Base-by-base conservation (phyloP, 1,139 yeast genomes). In the Kurtzmaniella natalensis region DNA sequence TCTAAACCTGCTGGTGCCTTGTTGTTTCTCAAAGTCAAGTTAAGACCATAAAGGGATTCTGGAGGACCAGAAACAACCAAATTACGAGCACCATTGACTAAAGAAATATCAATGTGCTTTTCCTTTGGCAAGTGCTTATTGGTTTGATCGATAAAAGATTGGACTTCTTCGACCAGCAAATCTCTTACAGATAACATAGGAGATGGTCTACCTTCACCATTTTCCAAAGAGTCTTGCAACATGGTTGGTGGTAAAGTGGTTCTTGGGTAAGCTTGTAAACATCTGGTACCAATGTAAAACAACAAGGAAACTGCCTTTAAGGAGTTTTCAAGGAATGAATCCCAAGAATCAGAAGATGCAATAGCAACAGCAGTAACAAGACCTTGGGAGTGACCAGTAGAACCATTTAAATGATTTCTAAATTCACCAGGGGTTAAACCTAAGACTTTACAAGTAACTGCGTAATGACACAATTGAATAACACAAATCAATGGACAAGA, bases 321-420 rank as follows among this genome's bases (percentile, higher is more conserved):
- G 37, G 95, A 70, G 47, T 82, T 74, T 37, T 64, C 68, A 57
- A 74, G 72, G 67, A 86, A 92, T 17, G 87, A 76, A 11, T 78
- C 85, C 97, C 97, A 89, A 32, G 85, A 72, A 52, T 78, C 81
- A 16, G 96, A 76, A 41, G 89, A 78, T 28, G 97, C 85, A 50
- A 92, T 76, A 25, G 95, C 95, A 44, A 88, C 77, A 25, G 99
- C 94, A 27, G 96, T 86, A 38, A 92, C 85, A 51, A 92, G 71
- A 67, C 98, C 98, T 71, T 92, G 98, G 27, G 97, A 89, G 61
- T 92, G 98, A 65, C 98, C 98, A 35, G 97, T 89, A 30, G 96
- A 78, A 54, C 97, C 97, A 35, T 75, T 61, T 41, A 89, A 68
- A 50, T 72, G 62, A 37, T 71, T 60, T 63, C 89, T 76, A 50